A percentile compares a stretch with the other conserved stretches of the same genome.
Evolutionary conservation across 2,329 filamentous ascomycete genomes (phyloP).

Genomic region (Epichloe amarillans): DNA sequence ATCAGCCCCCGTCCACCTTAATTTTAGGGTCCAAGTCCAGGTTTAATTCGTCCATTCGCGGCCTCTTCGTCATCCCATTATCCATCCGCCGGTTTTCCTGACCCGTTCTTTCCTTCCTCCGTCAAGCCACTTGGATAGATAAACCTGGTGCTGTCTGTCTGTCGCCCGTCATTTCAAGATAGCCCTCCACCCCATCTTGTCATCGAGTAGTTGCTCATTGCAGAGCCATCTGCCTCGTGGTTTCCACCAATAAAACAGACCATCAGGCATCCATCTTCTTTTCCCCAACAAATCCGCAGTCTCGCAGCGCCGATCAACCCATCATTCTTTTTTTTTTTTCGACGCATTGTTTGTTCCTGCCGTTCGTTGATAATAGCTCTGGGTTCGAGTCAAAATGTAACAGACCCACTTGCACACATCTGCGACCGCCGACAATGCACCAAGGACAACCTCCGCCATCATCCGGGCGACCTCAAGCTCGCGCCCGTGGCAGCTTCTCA

Average conservation of each 20-base stretch:
- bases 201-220: too few relatives aligned
- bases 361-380: background rate
- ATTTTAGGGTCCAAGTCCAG: too few relatives aligned
- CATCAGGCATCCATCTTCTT: background rate
- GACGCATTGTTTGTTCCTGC: background rate
- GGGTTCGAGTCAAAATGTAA: conserved; percentile 29
- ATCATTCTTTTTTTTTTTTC: background rate
- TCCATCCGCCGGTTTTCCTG: too few relatives aligned
- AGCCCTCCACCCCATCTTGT: too few relatives aligned
- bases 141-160: too few relatives aligned
- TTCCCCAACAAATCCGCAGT: background rate
- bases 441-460: conserved; percentile 17
- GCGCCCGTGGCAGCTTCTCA: conserved; percentile 43
- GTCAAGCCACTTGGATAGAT: too few relatives aligned
- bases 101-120: too few relatives aligned
- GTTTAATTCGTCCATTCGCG: background rate
- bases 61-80: background rate
- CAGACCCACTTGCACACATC: conserved; percentile 14
- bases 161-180: too few relatives aligned
- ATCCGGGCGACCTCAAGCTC: conserved; percentile 25
- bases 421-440: conserved; percentile 29
- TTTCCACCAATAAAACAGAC: background rate
- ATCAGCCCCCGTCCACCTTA: too few relatives aligned
- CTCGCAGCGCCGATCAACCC: background rate
- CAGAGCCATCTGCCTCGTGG: too few relatives aligned